A percentile compares a stretch with the other conserved stretches of the same genome.
phyloP scores from a whole-genome alignment of 805 yeast species.

The Yamadazyma olivae region DNA sequence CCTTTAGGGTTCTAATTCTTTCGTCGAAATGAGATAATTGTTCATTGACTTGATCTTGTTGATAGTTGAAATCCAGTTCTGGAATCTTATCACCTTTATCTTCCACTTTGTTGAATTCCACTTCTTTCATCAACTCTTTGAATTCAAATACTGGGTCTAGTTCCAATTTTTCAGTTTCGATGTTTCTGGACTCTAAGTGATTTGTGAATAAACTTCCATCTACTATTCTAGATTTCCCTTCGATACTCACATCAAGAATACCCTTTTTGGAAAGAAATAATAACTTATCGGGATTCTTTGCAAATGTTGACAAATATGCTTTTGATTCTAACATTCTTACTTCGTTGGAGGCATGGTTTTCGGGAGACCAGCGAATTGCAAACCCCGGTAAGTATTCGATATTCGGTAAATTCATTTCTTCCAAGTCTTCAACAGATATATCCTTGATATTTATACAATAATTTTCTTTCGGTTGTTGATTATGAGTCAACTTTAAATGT shows the following conservation, averaged over 20 bases:
- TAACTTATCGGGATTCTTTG: conserved; percentile 43
- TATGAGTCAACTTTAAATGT: too few species aligned
- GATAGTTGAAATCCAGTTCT: conserved; percentile 20
- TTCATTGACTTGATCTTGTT: conserved; percentile 15
- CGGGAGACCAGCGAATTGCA: too few species aligned
- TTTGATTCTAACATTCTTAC: too few species aligned
- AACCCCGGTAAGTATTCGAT: too few species aligned
- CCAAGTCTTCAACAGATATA: too few species aligned
- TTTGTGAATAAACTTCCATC: conserved; percentile 32
- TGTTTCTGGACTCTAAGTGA: conserved; percentile 20
- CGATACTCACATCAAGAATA: conserved; percentile 27
- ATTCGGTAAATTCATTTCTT: too few species aligned
- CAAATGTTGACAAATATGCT: too few species aligned
- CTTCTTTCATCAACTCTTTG: conserved; percentile 15
- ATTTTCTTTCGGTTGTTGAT: too few species aligned
- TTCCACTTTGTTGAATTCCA: conserved; percentile 12
- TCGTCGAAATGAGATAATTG: conserved; percentile 10
- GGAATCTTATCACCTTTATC: conserved; percentile 30
- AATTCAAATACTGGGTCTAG: conserved; percentile 21
- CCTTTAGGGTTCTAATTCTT: conserved; percentile 7
- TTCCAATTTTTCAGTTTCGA: conserved; percentile 19
- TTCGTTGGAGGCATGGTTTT: too few species aligned
- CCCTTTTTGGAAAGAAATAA: conserved; percentile 28
- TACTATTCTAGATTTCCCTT: conserved; percentile 24
- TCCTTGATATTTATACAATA: too few species aligned